phyloP scores from a whole-genome alignment of 73 alveolate species.

The Paramecium primaurelia region DNA sequence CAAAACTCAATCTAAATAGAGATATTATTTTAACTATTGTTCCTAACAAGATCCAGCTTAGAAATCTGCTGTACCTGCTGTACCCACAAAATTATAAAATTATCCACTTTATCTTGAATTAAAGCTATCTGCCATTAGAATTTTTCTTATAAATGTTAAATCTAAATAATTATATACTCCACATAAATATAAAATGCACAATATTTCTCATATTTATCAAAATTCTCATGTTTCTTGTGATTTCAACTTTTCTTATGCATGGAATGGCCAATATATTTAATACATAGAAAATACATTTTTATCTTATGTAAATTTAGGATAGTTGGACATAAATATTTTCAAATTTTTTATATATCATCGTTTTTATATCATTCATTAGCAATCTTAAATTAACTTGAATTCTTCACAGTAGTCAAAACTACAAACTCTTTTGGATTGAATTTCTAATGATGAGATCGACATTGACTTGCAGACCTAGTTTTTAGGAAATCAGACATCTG shows the following conservation, averaged over 20 bases:
- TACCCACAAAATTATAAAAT: neutral
- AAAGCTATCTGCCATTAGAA: conserved; percentile 30
- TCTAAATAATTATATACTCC: neutral
- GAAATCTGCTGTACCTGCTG: conserved; percentile 35
- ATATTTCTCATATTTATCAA: neutral
- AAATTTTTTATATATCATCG: neutral
- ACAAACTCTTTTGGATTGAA: neutral
- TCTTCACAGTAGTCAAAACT: neutral
- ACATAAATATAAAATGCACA: neutral
- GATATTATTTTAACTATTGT: neutral
- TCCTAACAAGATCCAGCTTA: neutral
- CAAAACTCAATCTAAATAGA: neutral
- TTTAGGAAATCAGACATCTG: neutral
- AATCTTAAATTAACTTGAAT: neutral
- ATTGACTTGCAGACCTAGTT: neutral
- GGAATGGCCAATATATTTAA: neutral
- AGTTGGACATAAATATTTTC: neutral
- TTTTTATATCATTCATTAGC: neutral
- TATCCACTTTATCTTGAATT: conserved; percentile 23
- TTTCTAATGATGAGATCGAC: conserved; percentile 2
- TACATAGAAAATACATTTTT: neutral
- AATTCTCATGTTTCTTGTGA: neutral
- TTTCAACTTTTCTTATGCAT: neutral
- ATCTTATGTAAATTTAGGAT: neutral
- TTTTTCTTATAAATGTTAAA: neutral